A percentile compares a stretch with the other conserved stretches of the same genome.
Conservation (phyloP, 208 protist species). For the Trypanosoma avium region DNA sequence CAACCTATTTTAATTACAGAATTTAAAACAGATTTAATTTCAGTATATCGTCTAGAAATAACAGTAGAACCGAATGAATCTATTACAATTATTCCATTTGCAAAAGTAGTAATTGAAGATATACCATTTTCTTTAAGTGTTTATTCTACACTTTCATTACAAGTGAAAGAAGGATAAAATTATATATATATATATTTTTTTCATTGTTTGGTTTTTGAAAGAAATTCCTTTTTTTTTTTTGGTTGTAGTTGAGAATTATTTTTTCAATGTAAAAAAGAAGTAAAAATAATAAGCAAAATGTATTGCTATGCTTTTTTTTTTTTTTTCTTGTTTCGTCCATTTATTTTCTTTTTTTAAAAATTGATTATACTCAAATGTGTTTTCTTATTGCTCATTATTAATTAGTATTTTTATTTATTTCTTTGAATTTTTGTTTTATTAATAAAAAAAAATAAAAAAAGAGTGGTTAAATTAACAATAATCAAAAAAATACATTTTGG, state of each 20-base stretch:
- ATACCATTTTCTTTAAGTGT: conserved; percentile 21
- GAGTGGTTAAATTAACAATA: too few relatives aligned
- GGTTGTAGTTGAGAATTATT: background rate
- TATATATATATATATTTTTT: background rate
- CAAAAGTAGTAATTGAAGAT: background rate
- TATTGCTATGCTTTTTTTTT: background rate
- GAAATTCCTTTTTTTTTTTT: conserved; percentile 1
- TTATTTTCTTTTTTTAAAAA: conserved; percentile 6
- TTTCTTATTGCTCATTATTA: background rate
- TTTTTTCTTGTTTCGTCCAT: conserved; percentile 13
- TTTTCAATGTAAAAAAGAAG: conserved; percentile 7
- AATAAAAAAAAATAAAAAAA: background rate
- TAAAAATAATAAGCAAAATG: conserved; percentile 5
- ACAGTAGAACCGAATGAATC: conserved; percentile 21
- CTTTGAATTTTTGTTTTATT: background rate
- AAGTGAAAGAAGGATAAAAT: background rate
- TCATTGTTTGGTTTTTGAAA: background rate
- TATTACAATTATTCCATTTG: conserved; percentile 31
- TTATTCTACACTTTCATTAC: conserved; percentile 8
- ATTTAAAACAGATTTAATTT: conserved; percentile 29
- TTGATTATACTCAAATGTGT: background rate
- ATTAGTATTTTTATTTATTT: conserved; percentile 14
- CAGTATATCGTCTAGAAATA: conserved; percentile 30
- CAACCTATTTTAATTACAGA: conserved; percentile 25
- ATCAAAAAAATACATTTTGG: background rate